Evolutionary conservation across 2,329 filamentous ascomycete species (phyloP).

Genomic region (Magnaporthiopsis poae): DNA sequence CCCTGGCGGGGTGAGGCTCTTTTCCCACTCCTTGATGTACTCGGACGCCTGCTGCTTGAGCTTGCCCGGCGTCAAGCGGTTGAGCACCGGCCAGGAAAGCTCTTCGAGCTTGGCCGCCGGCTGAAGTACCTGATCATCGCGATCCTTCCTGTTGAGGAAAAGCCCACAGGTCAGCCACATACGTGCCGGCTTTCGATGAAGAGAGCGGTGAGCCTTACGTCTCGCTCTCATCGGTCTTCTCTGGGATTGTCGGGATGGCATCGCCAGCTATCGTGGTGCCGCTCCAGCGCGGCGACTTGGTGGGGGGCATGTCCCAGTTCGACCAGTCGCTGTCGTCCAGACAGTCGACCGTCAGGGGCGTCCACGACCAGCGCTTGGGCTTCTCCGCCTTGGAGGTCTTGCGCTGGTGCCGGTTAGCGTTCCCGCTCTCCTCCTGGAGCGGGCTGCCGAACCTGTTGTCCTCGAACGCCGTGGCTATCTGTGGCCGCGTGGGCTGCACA

Average conservation of each 20-base stretch:
- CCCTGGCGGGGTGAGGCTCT: slow-evolving; percentile 50
- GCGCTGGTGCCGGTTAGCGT: slow-evolving; percentile 16
- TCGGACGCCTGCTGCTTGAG: slow-evolving; percentile 74
- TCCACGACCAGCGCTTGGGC: slow-evolving; percentile 50
- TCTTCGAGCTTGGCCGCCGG: slow-evolving; percentile 40
- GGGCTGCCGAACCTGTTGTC: slow-evolving; percentile 16
- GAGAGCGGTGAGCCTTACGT: slow-evolving; percentile 29
- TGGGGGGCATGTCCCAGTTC: slow-evolving; percentile 50
- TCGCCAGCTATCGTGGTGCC: slow-evolving; percentile 47
- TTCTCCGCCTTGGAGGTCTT: slow-evolving; percentile 24
- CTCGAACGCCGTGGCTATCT: slow-evolving; percentile 34
- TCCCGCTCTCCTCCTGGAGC: slow-evolving; percentile 12
- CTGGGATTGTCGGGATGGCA: slow-evolving; percentile 33
- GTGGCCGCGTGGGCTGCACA: slow-evolving; percentile 28
- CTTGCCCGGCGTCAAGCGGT: slow-evolving; percentile 63
- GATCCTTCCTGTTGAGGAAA: slow-evolving; percentile 5
- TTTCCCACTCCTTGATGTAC: slow-evolving; percentile 87
- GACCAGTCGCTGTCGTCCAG: slow-evolving; percentile 55
- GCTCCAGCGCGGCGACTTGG: slow-evolving; percentile 51
- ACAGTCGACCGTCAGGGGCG: slow-evolving; percentile 45
- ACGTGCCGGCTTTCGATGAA: slow-evolving; percentile 6
- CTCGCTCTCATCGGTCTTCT: slow-evolving; percentile 36
- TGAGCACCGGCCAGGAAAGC: slow-evolving; percentile 55
- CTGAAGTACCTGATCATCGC: neutral
- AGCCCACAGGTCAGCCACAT: neutral